Base-by-base conservation (phyloP, 2,329 filamentous ascomycete species). In the Botrytis sinoallii region DNA sequence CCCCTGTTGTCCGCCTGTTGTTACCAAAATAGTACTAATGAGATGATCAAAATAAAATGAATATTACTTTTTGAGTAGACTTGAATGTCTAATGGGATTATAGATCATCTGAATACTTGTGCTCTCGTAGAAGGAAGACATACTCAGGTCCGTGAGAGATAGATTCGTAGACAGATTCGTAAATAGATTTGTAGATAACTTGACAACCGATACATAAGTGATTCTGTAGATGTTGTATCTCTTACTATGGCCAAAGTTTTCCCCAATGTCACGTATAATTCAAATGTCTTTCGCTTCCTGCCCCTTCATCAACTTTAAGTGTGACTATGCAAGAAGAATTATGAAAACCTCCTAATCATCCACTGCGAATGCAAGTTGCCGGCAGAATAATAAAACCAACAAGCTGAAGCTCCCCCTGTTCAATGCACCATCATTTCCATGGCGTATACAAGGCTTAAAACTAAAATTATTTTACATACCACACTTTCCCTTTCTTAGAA, bases 401-500 rank as follows among this genome's bases (percentile, higher is more conserved):
- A 57, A 57, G 66, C 66, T 68, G 48, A 68, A 68, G 66, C 48
- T 68, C 6, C 48, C 66, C 66, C 66, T 57, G 48, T 42, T 16
- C 48, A 57, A 68, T 68, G 48, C 48, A 68, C 25, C 42, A 67
- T 38, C 46, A 55, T 29, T 55, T 68, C 35, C 65, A 55, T 68
- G 48, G 46, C 65, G 35, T 68, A 38, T 57, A 57, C 66, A 68
- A 57, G 66, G 35, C 66, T 68, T 29, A 18, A 68, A 42, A 57
- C 66, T 68, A 68, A 68, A 32, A 68, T 68, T 42, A 68, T 57
- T 68, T 42, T 57, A 68, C 25, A 68, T 68, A 68, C 25, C 42
- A 68, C 32, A 32, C 64, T 67, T 67, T 52, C 29, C 65, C 46
- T 22, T 40, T 55, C 46, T 40, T 22, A 68, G 46, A 57, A 68